Evolutionary conservation across 129 eudicot species (phyloP), one percentile per base, ranked within the genome.

Genomic region (Heracleum sosnowskyi): DNA sequence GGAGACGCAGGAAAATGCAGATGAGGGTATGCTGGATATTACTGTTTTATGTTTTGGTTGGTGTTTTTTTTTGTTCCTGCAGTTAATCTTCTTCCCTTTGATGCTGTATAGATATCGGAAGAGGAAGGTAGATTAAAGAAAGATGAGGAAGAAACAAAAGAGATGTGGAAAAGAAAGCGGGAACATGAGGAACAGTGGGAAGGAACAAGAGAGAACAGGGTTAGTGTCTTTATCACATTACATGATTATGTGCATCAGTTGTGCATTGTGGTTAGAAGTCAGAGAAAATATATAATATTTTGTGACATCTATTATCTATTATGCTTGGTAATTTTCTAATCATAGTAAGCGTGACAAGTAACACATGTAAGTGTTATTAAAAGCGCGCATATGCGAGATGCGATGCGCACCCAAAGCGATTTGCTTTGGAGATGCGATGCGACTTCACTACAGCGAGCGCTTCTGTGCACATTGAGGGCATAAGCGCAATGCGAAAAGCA

Each of bases 151-250:
- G 99, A 96, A 81, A 75, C 93, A 45, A 92, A 96, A 85, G 97
- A 96, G 84, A 89, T 86, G 90, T 96, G 99, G 99, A 96, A 96
- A 86, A 86, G 97, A 73, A 95, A 95, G 85, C 92, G 99, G 80
- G 99, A 96, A 83, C 99, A 96, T 39, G 97, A 96, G 84, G 97
- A 96, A 81, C 97, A 96, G 86, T 96, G 99, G 99, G 99, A 96
- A 92, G 99, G 99, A 80, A 96, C 99, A 22, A 83, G 99, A 81
- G 99, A 96, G 81, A 79, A 92, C 35, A 89, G 99, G 97, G 97
- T 96, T 83, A 72, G 91, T 86, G 26, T 26, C 28, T 57, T 63
- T 44, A 64, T 40, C 57, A 29, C 77, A 36, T 63, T 55, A 29
- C 39, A 64, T 64, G 17, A 66, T 60, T 51, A 40, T n/a, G 53